Evolutionary conservation across 768 basidiomycete species (phyloP).

Genomic region (Boletus pseudo-olivaceus): DNA sequence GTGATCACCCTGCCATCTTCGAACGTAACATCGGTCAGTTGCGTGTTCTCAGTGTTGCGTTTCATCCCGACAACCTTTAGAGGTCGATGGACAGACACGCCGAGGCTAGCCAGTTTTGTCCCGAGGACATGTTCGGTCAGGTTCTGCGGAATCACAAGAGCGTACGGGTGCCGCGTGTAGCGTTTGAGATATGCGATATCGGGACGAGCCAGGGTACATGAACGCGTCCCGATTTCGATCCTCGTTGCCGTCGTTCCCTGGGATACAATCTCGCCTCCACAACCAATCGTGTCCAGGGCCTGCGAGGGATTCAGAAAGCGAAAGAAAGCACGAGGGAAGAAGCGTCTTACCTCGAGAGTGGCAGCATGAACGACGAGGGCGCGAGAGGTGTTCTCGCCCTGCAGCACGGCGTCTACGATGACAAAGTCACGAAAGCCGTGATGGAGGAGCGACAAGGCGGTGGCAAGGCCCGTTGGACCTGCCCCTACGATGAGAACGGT

Average conservation of each 20-base stretch:
- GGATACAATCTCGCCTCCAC: slow-evolving; percentile 38
- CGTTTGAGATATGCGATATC: slow-evolving; percentile 35
- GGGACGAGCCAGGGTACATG: slow-evolving; percentile 22
- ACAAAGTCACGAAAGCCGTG: slow-evolving; percentile 41
- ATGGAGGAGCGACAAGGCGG: slow-evolving; percentile 44
- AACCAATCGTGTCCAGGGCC: slow-evolving; percentile 42
- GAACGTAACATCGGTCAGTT: slow-evolving; percentile 40
- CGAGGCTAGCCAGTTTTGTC: slow-evolving; percentile 30
- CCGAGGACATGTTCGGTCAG: slow-evolving; percentile 42
- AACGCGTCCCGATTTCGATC: slow-evolving; percentile 32
- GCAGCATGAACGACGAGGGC: slow-evolving; percentile 51
- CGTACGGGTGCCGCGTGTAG: slow-evolving; percentile 46
- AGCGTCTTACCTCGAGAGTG: slow-evolving; percentile 43
- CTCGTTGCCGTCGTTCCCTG: slow-evolving; percentile 33
- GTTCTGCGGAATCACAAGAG: slow-evolving; percentile 43
- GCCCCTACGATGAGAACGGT: slow-evolving; percentile 50
- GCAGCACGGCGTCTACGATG: slow-evolving; percentile 39
- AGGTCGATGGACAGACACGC: slow-evolving; percentile 37
- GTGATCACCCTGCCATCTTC: slow-evolving; percentile 43
- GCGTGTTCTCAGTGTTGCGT: slow-evolving; percentile 24
- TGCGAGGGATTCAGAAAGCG: not conserved
- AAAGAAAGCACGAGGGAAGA: not conserved
- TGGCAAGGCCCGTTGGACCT: slow-evolving; percentile 47
- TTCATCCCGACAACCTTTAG: slow-evolving; percentile 38
- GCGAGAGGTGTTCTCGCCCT: slow-evolving; percentile 42